Evolutionary conservation across 116 monocot species (phyloP).

Genomic region (Dioscorea cayenensis): DNA sequence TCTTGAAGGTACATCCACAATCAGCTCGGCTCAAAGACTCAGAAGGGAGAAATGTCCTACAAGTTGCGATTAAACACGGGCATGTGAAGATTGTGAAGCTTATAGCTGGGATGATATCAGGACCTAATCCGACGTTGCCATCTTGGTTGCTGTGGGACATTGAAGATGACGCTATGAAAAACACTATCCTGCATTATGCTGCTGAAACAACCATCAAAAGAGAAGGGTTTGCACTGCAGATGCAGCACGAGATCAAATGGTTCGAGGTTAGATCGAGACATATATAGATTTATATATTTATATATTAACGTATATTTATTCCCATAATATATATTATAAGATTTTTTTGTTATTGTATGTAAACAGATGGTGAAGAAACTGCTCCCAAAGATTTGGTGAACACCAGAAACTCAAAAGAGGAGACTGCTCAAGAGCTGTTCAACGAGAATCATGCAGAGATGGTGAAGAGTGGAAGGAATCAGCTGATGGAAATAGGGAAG

Average conservation of each 20-base stretch:
- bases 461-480: constrained; percentile 8
- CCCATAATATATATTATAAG: neutral
- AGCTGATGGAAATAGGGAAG: constrained; percentile 25
- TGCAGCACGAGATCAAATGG: constrained; percentile 25
- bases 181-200: constrained; percentile 35
- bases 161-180: constrained; percentile 8
- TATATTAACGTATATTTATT: neutral
- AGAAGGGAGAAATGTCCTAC: constrained; percentile 23
- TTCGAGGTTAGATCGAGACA: constrained; percentile 15
- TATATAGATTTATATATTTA: too few relatives aligned
- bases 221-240: constrained; percentile 11
- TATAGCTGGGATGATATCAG: constrained; percentile 6
- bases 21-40: constrained; percentile 7
- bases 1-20: neutral
- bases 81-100: constrained; percentile 21
- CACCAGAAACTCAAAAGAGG: constrained; percentile 19
- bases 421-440: constrained; percentile 33
- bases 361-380: constrained; percentile 18
- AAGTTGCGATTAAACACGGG: constrained; percentile 25
- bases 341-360: neutral
- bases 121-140: constrained; percentile 21
- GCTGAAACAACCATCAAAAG: constrained; percentile 6
- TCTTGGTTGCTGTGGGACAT: constrained; percentile 17
- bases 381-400: constrained; percentile 24
- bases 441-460: constrained; percentile 16